Base-by-base conservation (phyloP, 352 stramenopile genomes). In the Phytophthora hybrid region DNA sequence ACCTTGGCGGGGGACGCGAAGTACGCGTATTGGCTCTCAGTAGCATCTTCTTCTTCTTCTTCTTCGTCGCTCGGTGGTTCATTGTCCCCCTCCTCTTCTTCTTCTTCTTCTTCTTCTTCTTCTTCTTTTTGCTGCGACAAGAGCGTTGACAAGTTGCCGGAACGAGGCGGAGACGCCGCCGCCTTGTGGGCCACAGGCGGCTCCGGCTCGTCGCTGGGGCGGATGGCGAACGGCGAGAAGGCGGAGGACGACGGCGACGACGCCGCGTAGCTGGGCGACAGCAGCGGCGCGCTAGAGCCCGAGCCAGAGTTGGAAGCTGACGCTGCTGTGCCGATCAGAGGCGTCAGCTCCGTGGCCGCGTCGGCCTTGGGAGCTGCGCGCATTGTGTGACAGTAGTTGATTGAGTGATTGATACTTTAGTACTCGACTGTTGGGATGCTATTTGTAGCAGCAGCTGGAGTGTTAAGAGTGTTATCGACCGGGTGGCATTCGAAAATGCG, bases 1-100 rank as follows among this genome's bases (percentile, higher is more conserved):
- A 91, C 84, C 77, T 88, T 90, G 56, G 84, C 80, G 5, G 86
- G 84, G 26, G 81, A 89, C 14, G 83, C 84, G 69, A 91, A 91
- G 54, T 82, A 90, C 62, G 80, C 66, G 63, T 83, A 83, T 56
- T 70, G 77, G 23, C 67, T 76, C 72, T 78, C 61, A 21, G 23
- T 55, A 7, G 59, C 78, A 10, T 78, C 68, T 18, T 84, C 78
- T 8, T 46, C 39, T 26, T 26, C 23, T n/a, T n/a, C n/a, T n/a
- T n/a, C 72, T 9, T 70, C 62, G 29, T 84, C 78, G 31, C 66
- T 70, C 23, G 51, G 52, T 3, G 61, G 46, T 1, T 73, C 68
- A n/a, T 39, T n/a, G n/a, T n/a, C n/a, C n/a, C n/a, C n/a, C n/a
- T n/a, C n/a, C n/a, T n/a, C n/a, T n/a, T n/a, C n/a, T n/a, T n/a